Evolutionary conservation across 495 filamentous ascomycete species (phyloP).

Genomic region (Elasticomyces elasticus): DNA sequence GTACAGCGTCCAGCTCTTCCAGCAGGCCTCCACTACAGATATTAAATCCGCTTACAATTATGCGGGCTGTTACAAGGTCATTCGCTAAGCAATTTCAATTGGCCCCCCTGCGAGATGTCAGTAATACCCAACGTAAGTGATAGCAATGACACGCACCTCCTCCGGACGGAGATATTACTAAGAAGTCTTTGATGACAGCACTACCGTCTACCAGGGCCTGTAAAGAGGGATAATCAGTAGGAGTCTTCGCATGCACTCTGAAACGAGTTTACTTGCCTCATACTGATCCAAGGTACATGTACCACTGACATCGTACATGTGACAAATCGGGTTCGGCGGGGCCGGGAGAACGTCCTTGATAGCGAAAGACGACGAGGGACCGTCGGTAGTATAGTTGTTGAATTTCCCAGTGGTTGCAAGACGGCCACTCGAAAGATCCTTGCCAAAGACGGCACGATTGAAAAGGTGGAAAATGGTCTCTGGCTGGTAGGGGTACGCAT

Average conservation of each 20-base stretch:
- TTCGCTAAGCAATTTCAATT: too few species aligned
- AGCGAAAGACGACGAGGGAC: background rate
- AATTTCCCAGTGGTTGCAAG: background rate
- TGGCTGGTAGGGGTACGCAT: constrained; percentile 23
- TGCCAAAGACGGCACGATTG: constrained; percentile 27
- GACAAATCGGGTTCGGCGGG: background rate
- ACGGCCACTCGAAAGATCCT: constrained; percentile 29
- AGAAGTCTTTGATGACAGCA: background rate
- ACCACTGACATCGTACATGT: background rate
- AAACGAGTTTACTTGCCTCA: too few species aligned
- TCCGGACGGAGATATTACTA: background rate
- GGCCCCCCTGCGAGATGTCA: background rate
- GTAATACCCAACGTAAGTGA: background rate
- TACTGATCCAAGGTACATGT: background rate
- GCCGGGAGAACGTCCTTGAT: background rate
- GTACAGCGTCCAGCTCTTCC: too few species aligned
- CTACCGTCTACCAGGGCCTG: background rate
- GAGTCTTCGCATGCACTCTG: too few species aligned
- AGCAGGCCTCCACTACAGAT: too few species aligned
- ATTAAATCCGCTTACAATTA: too few species aligned
- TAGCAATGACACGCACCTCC: background rate
- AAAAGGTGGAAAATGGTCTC: constrained; percentile 30
- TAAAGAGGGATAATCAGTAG: too few species aligned
- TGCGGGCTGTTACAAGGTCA: too few species aligned
- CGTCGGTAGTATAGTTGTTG: background rate